A percentile compares a stretch with the other conserved stretches of the same genome.
Evolutionary conservation across 768 basidiomycete genomes (phyloP).

Genomic region (Aureoboletus auriporus): DNA sequence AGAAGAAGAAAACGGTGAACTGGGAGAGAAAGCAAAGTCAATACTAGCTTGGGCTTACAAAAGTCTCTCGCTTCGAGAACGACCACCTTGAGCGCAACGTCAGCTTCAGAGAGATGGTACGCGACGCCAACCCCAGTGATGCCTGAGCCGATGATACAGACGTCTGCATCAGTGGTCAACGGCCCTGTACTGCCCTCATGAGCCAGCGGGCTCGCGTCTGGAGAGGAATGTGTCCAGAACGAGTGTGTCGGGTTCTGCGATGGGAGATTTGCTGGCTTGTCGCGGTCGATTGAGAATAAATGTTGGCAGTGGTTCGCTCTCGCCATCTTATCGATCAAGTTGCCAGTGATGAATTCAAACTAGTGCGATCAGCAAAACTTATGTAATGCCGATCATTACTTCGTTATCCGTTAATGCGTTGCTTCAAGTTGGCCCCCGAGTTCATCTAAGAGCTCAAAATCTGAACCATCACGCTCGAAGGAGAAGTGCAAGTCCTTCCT

Average conservation of each 20-base stretch:
- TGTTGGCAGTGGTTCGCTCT: background rate
- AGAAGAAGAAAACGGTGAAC: background rate
- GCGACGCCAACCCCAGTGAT: slow-evolving; percentile 74
- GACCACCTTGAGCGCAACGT: slow-evolving; percentile 41
- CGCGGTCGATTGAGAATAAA: slow-evolving; percentile 1
- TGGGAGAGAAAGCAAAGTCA: too few species aligned
- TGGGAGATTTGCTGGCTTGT: slow-evolving; percentile 38
- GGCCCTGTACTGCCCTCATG: slow-evolving; percentile 59
- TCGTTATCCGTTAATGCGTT: too few species aligned
- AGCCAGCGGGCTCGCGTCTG: slow-evolving; percentile 63
- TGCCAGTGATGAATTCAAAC: too few species aligned
- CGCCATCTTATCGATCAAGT: too few species aligned
- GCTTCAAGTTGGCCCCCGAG: too few species aligned
- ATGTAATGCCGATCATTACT: too few species aligned
- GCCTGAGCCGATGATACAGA: slow-evolving; percentile 78
- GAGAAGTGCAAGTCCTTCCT: too few species aligned
- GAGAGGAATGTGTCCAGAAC: slow-evolving; percentile 61
- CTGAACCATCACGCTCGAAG: too few species aligned
- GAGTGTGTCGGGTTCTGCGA: slow-evolving; percentile 63
- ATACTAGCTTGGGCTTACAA: slow-evolving; percentile 38
- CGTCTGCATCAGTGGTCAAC: slow-evolving; percentile 58
- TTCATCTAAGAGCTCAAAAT: too few species aligned
- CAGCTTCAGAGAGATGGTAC: slow-evolving; percentile 57
- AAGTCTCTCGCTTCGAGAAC: slow-evolving; percentile 85
- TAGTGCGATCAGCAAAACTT: too few species aligned